Evolutionary conservation across 305 asterid genomes (phyloP).

Genomic region (Solanum hybrid): DNA sequence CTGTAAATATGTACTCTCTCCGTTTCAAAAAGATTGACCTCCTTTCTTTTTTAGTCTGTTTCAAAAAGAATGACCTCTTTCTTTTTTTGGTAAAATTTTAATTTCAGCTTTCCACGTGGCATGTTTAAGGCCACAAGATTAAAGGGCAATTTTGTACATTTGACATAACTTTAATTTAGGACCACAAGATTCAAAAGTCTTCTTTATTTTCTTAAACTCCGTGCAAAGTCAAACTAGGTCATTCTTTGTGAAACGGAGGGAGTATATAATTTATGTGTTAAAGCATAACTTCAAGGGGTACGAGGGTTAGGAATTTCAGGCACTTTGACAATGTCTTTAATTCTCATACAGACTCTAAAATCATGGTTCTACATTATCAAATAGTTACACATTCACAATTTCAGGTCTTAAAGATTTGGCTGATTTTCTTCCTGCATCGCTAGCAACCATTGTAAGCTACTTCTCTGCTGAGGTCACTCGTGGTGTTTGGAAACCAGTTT

Average conservation of each 20-base stretch:
- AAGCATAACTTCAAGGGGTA: not conserved
- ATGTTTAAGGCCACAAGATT: too few relatives aligned
- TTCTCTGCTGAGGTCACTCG: constrained; percentile 99
- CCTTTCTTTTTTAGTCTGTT: too few relatives aligned
- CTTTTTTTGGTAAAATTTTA: too few relatives aligned
- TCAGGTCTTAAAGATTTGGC: constrained; percentile 94
- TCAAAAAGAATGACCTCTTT: too few relatives aligned
- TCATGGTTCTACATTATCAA: not conserved
- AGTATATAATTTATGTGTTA: not conserved
- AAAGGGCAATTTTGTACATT: too few relatives aligned
- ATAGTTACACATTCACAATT: not conserved
- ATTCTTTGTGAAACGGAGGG: too few relatives aligned
- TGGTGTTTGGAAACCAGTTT: constrained; percentile 93
- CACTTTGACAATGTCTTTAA: not conserved
- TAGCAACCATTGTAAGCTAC: constrained; percentile 90
- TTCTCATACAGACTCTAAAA: not conserved
- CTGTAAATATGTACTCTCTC: not conserved
- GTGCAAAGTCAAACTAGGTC: too few relatives aligned
- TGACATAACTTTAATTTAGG: too few relatives aligned
- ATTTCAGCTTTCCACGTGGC: too few relatives aligned
- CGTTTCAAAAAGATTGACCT: too few relatives aligned
- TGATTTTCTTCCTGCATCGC: constrained; percentile 93
- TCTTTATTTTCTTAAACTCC: too few relatives aligned
- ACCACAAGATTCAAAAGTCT: too few relatives aligned
- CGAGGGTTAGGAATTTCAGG: not conserved